Base-by-base conservation (phyloP, 2,329 filamentous ascomycete species). In the Exophiala calicioides region DNA sequence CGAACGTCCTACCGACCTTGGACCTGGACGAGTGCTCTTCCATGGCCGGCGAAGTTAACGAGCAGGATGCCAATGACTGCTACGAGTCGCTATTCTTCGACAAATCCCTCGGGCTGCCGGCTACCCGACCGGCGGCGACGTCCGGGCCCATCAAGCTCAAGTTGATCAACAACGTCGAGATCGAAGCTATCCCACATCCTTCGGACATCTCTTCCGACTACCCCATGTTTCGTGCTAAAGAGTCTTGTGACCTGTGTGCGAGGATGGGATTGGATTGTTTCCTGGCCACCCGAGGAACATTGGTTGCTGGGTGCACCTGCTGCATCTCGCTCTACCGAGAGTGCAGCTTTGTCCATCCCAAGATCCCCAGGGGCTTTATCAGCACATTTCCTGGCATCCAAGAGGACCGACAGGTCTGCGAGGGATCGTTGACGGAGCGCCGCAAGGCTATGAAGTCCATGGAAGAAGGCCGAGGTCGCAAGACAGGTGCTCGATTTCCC, bases 401-500 rank as follows among this genome's bases (percentile, higher is more conserved):
- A 10, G 71, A 74, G 57, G 68, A 72, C 44, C 40, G 51, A 21
- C 52, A 52, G 35, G 47, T 51, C 20, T 37, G 41, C 5, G 63
- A 67, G 50, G 67, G 67, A 5, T 59, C 66, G 5, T 47, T 68
- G 31, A 71, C 68, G 3, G 67, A 68, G 16, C 69, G 66, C 38
- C 63, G 62, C 43, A 52, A 37, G 34, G 65, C 64, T 12, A 60
- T 72, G 48, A 72, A 68, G 43, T 73, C 71, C 1, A 61, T 71
- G 29, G 50, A 62, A 23, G 70, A 73, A 36, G 57, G 59, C 20
- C 65, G 64, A 29, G 60, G 62, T 42, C 74, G 83, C 37, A 90
- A 88, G 64, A 81, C 81, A 52, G 86, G 82, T 42, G 81, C 85
- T 39, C 80, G 88, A 10, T 90, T 96, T 67, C 88, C 89, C 3